Base-by-base conservation (phyloP, 441 rosid genomes). In the Gossypium lobatum region DNA sequence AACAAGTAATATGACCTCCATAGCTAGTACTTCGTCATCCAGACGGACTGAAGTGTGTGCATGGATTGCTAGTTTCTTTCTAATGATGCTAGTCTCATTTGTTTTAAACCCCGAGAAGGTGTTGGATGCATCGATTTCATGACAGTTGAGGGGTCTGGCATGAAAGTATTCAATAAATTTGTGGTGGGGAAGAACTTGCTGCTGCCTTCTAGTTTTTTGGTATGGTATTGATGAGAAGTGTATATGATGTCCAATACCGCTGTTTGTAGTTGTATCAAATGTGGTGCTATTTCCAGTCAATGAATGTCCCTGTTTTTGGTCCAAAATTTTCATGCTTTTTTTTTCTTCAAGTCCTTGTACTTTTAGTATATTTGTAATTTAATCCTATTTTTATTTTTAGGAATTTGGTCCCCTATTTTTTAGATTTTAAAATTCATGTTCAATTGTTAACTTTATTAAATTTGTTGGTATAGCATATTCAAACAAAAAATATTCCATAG, bases 1-100 rank as follows among this genome's bases (percentile, higher is more conserved):
- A 72, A 71, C 89, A 7, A 79, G 79, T 39, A 92, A 89, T 72
- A 77, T 84, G 2, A 88, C 96, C 1, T 87, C 93, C 48, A 73
- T 91, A 31, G 71, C 86, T 16, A 77, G 91, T 18, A 64, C 83
- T 53, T 80, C 91, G 50, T 75, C 81, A 48, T 77, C 85, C 1
- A 39, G 57, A 1, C 79, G 18, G 23, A 78, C 71, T 17, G 66
- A 75, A 69, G 79, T 55, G 37, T 37, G 23, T n/a, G 46, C 28
- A 31, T 83, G 81, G 85, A 65, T 60, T 53, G 82, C 64, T 16
- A 72, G 80, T 71, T 78, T 85, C 75, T 60, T 82, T 68, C 52
- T 81, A 1, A 3, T 78, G 39, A 69, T 77, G 58, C 75, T 64
- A 5, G 5, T 81, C 61, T 78, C 78, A 14, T 54, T 71, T 6